Evolutionary conservation across 257 asterid species (phyloP).

Genomic region (Linderniella brevidens): DNA sequence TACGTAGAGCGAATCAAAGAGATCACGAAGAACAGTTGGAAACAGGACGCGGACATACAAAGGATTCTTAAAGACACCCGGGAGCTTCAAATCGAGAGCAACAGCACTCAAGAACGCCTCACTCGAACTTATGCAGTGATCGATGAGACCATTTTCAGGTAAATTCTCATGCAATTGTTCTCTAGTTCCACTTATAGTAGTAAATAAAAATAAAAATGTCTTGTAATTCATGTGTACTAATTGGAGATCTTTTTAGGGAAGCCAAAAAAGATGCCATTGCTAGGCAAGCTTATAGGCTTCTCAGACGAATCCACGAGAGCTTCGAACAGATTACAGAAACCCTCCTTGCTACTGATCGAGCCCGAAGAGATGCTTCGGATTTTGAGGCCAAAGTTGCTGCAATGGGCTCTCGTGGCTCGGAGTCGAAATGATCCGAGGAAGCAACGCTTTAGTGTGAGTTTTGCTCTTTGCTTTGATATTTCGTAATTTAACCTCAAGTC

Average conservation of each 20-base stretch:
- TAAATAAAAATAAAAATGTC: too few species aligned
- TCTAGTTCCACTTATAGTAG: not conserved
- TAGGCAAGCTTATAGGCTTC: slow-evolving; percentile 47
- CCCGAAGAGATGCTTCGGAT: slow-evolving; percentile 42
- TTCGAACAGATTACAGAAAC: slow-evolving; percentile 53
- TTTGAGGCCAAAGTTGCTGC: slow-evolving; percentile 51
- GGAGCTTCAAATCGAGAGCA: slow-evolving; percentile 80
- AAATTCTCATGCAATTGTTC: slow-evolving; percentile 1
- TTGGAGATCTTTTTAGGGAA: slow-evolving; percentile 30
- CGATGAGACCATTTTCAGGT: slow-evolving; percentile 65
- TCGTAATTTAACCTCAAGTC: too few species aligned
- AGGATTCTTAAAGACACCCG: slow-evolving; percentile 60
- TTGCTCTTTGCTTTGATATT: too few species aligned
- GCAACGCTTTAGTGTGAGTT: too few species aligned
- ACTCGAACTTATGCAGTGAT: slow-evolving; percentile 54
- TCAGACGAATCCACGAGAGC: slow-evolving; percentile 46
- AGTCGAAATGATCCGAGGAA: too few species aligned
- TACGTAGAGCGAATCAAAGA: slow-evolving; percentile 51
- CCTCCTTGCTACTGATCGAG: slow-evolving; percentile 41
- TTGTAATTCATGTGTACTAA: too few species aligned
- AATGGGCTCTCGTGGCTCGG: too few species aligned
- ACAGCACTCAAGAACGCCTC: slow-evolving; percentile 66
- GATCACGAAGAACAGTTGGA: slow-evolving; percentile 74
- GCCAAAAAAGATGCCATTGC: slow-evolving; percentile 58
- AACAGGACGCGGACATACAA: slow-evolving; percentile 61